phyloP scores from a whole-genome alignment of 2,329 filamentous ascomycete species.

The Aspergillus puulaauensis region DNA sequence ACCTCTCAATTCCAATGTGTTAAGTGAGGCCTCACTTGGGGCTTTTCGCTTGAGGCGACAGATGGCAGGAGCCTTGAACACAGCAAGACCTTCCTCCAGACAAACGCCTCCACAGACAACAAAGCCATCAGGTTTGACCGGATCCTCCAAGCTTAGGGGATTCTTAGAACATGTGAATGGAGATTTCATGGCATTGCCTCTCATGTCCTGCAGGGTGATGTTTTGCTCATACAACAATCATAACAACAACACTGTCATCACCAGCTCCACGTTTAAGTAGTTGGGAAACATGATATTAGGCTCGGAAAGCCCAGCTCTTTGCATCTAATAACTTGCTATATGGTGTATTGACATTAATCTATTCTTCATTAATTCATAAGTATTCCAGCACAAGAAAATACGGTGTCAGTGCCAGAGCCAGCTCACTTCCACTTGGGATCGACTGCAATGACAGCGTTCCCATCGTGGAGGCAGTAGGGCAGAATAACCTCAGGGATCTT shows the following conservation, averaged over 20 bases:
- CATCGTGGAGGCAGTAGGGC: conserved; percentile 16
- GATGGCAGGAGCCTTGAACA: not conserved
- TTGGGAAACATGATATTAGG: not conserved
- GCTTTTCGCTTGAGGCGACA: not conserved
- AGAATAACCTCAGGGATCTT: conserved; percentile 27
- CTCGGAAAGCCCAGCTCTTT: not conserved
- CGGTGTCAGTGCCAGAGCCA: not conserved
- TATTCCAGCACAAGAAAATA: not conserved
- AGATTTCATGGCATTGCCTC: not conserved
- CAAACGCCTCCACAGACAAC: not conserved
- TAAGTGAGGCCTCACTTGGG: not conserved
- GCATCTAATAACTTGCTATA: not conserved
- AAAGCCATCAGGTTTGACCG: not conserved
- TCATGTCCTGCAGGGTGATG: not conserved
- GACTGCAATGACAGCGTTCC: conserved; percentile 22
- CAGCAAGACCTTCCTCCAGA: not conserved
- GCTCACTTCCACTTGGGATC: conserved; percentile 19
- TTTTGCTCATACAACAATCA: not conserved
- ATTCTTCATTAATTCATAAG: not conserved
- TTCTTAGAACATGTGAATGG: not conserved
- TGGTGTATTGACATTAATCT: not conserved
- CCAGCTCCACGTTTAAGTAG: not conserved
- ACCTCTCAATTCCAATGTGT: not conserved
- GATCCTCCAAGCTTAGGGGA: not conserved
- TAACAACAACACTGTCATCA: not conserved